Evolutionary conservation across 2,329 filamentous ascomycete species (phyloP).

Genomic region (Calonectria pseudoreteaudii): DNA sequence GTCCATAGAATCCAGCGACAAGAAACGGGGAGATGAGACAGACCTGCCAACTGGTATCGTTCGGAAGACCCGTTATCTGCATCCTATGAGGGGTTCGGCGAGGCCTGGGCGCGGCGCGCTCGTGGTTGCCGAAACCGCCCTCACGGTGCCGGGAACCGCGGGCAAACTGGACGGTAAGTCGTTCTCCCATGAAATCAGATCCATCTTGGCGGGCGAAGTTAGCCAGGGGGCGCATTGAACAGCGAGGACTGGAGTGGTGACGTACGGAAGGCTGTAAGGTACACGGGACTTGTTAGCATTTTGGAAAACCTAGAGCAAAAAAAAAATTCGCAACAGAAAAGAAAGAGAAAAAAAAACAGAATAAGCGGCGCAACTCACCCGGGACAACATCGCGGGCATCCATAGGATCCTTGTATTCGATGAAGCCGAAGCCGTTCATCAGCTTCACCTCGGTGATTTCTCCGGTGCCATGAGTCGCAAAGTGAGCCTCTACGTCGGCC

Average conservation of each 20-base stretch:
- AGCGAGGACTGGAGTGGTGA: slow-evolving; percentile 45
- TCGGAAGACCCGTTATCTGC: slow-evolving; percentile 96
- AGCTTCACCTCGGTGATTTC: slow-evolving; percentile 99
- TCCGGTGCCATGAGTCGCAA: slow-evolving; percentile 94
- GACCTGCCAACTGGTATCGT: slow-evolving; percentile 99
- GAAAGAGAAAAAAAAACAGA: neutral
- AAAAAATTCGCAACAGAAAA: neutral
- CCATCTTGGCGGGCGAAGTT: slow-evolving; percentile 73
- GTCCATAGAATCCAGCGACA: slow-evolving; percentile 60
- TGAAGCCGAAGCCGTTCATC: slow-evolving; percentile 99
- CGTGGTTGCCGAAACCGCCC: slow-evolving; percentile 62
- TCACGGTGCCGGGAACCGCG: slow-evolving; percentile 78
- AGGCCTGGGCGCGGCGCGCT: slow-evolving; percentile 76
- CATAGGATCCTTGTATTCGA: slow-evolving; percentile 98
- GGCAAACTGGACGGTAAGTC: slow-evolving; percentile 97
- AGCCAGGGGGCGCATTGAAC: slow-evolving; percentile 33
- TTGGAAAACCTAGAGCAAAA: neutral
- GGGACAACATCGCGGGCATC: slow-evolving; percentile 98
- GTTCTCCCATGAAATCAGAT: slow-evolving; percentile 97
- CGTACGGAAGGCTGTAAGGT: slow-evolving; percentile 70
- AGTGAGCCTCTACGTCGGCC: slow-evolving; percentile 95
- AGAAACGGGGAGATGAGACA: slow-evolving; percentile 76
- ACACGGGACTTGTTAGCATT: slow-evolving; percentile 34
- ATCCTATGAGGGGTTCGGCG: slow-evolving; percentile 96
- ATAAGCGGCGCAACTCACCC: slow-evolving; percentile 69